phyloP scores from a whole-genome alignment of 306 rosid species.

The Pyrus communis region DNA sequence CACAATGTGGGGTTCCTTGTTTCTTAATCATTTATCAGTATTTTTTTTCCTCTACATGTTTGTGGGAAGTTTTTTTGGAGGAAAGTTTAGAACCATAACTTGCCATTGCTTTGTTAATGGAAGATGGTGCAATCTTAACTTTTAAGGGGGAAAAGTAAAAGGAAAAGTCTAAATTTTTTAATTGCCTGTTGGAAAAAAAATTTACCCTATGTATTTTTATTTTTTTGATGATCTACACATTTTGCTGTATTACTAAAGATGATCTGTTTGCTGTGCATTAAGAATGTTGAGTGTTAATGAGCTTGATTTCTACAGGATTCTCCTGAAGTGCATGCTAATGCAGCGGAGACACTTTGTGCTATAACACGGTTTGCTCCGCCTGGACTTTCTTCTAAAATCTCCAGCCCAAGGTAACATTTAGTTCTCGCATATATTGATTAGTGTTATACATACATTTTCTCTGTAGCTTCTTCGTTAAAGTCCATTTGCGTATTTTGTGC shows the following conservation, averaged over 20 bases:
- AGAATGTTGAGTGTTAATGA: not conserved
- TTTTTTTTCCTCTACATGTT: not conserved
- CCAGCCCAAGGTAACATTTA: conserved; percentile 68
- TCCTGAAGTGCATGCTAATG: conserved; percentile 93
- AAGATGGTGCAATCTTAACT: not conserved
- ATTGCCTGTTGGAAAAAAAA: not conserved
- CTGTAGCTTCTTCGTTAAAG: conserved; percentile 5
- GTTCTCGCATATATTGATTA: not conserved
- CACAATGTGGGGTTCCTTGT: not conserved
- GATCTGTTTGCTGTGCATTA: not conserved
- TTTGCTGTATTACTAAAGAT: not conserved
- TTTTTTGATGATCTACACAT: not conserved
- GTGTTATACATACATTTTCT: not conserved
- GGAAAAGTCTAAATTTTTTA: not conserved
- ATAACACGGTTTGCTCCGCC: conserved; percentile 94
- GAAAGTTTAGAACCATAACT: not conserved
- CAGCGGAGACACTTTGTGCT: conserved; percentile 95
- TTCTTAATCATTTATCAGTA: not conserved
- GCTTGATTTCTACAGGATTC: conserved; percentile 58
- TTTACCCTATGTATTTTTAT: not conserved
- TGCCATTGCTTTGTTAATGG: not conserved
- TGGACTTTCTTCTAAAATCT: conserved; percentile 70
- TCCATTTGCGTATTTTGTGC: conserved; percentile 20
- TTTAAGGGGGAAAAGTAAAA: not conserved
- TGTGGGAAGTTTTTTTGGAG: not conserved